A percentile compares a stretch with the other conserved stretches of the same genome.
These are phyloP conservation scores for Boletellus ananas DNA, from an alignment of 768 basidiomycete species.

Conservation along the genomic window DNA sequence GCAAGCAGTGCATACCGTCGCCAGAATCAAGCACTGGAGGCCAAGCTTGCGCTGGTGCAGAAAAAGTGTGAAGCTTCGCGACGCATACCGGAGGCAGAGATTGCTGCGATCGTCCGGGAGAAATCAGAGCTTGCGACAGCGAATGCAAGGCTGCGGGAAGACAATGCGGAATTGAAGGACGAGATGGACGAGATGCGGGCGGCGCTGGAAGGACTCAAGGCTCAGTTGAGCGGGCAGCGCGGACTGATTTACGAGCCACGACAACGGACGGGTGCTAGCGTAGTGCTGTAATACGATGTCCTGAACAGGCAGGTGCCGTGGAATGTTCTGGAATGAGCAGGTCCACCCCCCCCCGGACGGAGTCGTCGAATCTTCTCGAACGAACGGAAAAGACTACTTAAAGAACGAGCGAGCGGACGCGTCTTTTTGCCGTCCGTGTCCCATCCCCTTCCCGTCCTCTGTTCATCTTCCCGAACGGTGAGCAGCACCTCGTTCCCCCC, in stretches of 20 bases:
- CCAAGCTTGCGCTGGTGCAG: slow-evolving; percentile 46
- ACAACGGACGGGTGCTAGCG: slow-evolving; percentile 33
- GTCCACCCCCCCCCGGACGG: slow-evolving; percentile 7
- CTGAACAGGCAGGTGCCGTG: slow-evolving; percentile 27
- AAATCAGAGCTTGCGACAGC: slow-evolving; percentile 43
- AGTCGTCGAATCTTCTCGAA: slow-evolving; percentile 46
- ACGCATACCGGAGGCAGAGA: slow-evolving; percentile 37
- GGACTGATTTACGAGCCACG: slow-evolving; percentile 46
- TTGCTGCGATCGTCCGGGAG: slow-evolving; percentile 44
- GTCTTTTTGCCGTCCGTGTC: slow-evolving; percentile 7
- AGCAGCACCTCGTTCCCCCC: not conserved
- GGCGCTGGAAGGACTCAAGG: slow-evolving; percentile 66
- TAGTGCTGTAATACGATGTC: slow-evolving; percentile 2
- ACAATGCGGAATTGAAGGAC: slow-evolving; percentile 53
- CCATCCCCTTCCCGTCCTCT: slow-evolving; percentile 1
- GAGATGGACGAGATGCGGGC: slow-evolving; percentile 65
- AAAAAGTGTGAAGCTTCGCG: slow-evolving; percentile 38
- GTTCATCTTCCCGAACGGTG: slow-evolving; percentile 14
- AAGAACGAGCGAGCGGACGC: slow-evolving; percentile 25
- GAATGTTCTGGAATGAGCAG: slow-evolving; percentile 36
- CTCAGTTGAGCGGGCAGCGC: slow-evolving; percentile 46
- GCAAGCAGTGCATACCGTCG: slow-evolving; percentile 49
- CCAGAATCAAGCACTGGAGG: slow-evolving; percentile 60
- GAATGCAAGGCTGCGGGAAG: slow-evolving; percentile 53
- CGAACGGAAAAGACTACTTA: slow-evolving; percentile 33